Conservation (phyloP, 2,329 filamentous ascomycete species). For the Annulohypoxylon truncatum region DNA sequence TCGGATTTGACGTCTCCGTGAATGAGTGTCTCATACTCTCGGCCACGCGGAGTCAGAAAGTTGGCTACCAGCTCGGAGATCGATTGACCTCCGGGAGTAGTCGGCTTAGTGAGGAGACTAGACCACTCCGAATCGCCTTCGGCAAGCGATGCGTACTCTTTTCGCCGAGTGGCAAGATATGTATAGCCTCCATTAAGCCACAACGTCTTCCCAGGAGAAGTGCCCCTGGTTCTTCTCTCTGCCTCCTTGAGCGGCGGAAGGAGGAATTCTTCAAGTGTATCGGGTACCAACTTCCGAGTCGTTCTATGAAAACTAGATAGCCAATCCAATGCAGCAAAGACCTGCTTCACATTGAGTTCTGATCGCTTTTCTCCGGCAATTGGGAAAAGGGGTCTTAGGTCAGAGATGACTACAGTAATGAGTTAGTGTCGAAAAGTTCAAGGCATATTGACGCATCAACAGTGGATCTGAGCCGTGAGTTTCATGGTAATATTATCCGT, state of each 20-base stretch:
- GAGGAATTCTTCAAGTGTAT: constrained; percentile 53
- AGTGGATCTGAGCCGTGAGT: neutral
- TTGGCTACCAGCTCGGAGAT: constrained; percentile 65
- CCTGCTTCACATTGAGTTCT: constrained; percentile 60
- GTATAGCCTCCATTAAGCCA: constrained; percentile 77
- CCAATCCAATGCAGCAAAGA: constrained; percentile 69
- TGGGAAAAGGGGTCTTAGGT: constrained; percentile 65
- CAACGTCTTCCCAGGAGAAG: constrained; percentile 54
- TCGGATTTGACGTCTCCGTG: constrained; percentile 78
- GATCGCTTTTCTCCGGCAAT: constrained; percentile 66
- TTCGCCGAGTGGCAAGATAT: constrained; percentile 71
- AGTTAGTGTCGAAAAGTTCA: neutral
- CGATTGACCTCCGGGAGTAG: constrained; percentile 47
- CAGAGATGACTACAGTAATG: constrained; percentile 59
- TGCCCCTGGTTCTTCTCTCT: constrained; percentile 31
- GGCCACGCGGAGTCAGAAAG: constrained; percentile 60
- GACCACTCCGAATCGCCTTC: constrained; percentile 68
- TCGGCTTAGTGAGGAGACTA: constrained; percentile 57
- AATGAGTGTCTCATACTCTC: constrained; percentile 65
- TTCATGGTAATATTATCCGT: too few relatives aligned
- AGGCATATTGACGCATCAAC: neutral
- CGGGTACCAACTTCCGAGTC: constrained; percentile 57
- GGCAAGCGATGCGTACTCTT: constrained; percentile 64
- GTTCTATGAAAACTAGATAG: constrained; percentile 69
- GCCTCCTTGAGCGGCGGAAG: constrained; percentile 68